Evolutionary conservation across 306 rosid species (phyloP), one percentile per base, ranked within the genome.

Genomic region (Astragalus membranaceus): DNA sequence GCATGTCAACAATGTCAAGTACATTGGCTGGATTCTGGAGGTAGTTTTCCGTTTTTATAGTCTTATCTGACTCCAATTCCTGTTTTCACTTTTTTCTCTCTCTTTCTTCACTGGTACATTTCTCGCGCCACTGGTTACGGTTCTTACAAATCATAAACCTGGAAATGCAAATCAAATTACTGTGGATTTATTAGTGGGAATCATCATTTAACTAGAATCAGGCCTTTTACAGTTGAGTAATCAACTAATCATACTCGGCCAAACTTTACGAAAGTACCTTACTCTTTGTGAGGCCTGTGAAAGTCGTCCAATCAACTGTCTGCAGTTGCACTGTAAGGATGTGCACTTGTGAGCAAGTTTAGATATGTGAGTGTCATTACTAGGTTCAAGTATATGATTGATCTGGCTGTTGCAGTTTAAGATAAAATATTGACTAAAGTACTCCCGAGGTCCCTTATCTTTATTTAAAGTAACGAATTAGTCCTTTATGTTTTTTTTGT

Each of bases 1-100:
- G 90, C 99, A 95, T 74, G 99, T 95, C 71, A 95, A 95, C 85
- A 95, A 95, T 75, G 99, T 95, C 79, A 95, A 95, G 91, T 95
- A 95, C 86, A 84, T 95, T 83, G 99, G 97, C 81, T 95, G 99
- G 99, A 83, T 95, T 82, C 93, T 95, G 32, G 99, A 95, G 99
- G 99, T 95, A 83, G 35, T 60, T 67, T 60, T 64, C 43, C 70
- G 61, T 69, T 67, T 69, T 14, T 46, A 47, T 60, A 20, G 63
- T 75, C 36, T 53, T 53, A 20, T 60, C 4, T 26, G 50, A 33
- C 36, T 55, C 39, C 60, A 26, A 46, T 63, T 37, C 32, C 26
- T 74, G 57, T 57, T 65, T 29, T 46, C 30, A 56, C 69, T 41
- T 36, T 16, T 17, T 5, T 35, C 14, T 57, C 41, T 74, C 10